Evolutionary conservation across 495 filamentous ascomycete genomes (phyloP), one percentile per base, ranked within the genome.

Genomic region (Clohesyomyces aquaticus): DNA sequence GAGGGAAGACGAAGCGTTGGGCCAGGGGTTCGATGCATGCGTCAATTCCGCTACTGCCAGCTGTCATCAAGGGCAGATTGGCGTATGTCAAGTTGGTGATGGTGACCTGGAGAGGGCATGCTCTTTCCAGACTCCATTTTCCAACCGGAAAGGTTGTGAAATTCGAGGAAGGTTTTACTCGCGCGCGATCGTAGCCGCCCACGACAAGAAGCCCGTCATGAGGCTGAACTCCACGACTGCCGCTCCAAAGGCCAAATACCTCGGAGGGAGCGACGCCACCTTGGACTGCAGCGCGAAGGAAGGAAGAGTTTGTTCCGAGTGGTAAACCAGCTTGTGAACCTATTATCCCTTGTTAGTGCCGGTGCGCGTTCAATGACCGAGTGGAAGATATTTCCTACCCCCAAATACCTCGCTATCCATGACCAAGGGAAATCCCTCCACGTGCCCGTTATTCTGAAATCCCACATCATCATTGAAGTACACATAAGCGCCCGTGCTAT

Each of bases 381-480:
- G n/a, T n/a, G n/a, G n/a, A 41, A 41, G 35, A 41, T n/a, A n/a
- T n/a, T 9, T 41, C 35, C 35, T 41, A 41, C 35, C 35, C n/a
- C 35, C 35, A 9, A 9, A 9, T n/a, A 41, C 35, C n/a, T 41
- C 35, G n/a, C 35, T 41, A 9, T 41, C 35, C 35, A 41, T 41
- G n/a, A 41, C 35, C 35, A 51, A 12, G 1, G 48, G 48, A 22
- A 51, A 51, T 4, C 48, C 48, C 3, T 22, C 3, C n/a, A 51
- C 48, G 26, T 51, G n/a, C 1, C 48, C 48, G 16, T 51, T 18
- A 12, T 23, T 51, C 26, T 51, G 48, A 12, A 51, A 51, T 16
- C 26, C 48, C 48, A 51, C 48, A 21, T 22, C 48, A 12, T 51
- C 48, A 12, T 51, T 51, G n/a, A 51, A 51, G 22, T 51, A 51